phyloP scores from a whole-genome alignment of 257 asterid species.

The Solanum neorickii region DNA sequence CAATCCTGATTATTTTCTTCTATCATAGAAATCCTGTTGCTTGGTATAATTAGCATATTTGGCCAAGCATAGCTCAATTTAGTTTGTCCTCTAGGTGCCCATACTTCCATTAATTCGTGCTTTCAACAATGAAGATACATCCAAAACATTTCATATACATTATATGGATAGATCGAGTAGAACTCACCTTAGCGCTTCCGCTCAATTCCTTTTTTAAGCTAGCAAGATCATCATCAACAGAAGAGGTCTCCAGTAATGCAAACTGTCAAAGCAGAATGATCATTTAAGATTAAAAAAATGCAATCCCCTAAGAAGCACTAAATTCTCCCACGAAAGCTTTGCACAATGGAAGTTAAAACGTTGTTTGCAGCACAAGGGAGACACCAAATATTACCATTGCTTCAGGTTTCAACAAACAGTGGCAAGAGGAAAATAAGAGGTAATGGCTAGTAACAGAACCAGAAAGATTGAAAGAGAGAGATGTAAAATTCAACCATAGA shows the following conservation, averaged over 20 bases:
- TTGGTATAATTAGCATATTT: background rate
- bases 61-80: background rate
- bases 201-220: conserved; percentile 62
- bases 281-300: background rate
- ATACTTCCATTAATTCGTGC: background rate
- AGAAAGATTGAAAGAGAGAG: too few relatives aligned
- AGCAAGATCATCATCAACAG: conserved; percentile 92
- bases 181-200: conserved; percentile 54
- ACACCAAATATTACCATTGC: background rate
- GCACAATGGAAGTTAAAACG: background rate
- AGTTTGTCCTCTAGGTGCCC: background rate
- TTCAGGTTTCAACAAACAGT: background rate
- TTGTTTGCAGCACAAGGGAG: background rate
- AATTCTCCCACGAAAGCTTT: background rate
- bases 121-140: background rate
- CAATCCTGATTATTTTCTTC: background rate
- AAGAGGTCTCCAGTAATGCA: conserved; percentile 75
- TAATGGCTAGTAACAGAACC: background rate
- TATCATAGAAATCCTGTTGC: background rate
- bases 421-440: background rate
- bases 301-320: background rate
- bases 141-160: background rate
- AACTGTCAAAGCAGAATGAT: conserved; percentile 37
- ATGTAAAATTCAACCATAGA: too few relatives aligned
- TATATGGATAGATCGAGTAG: background rate